Base-by-base conservation (phyloP, 768 basidiomycete genomes). In the Piloderma croceum region DNA sequence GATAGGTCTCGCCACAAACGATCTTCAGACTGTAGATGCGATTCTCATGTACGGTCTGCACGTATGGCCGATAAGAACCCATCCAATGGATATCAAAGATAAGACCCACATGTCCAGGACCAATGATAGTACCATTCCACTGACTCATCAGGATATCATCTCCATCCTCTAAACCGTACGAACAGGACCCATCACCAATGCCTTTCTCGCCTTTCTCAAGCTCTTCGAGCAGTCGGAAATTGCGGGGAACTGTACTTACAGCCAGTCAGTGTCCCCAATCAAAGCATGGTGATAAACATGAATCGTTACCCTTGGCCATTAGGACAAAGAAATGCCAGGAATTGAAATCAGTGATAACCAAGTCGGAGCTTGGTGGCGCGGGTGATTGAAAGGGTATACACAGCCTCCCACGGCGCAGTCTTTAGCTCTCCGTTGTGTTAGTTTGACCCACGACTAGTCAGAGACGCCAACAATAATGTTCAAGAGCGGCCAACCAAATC, bases 161-260 rank as follows among this genome's bases (percentile, higher is more conserved):
- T 52, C 82, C 65, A 63, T 97, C 90, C 67, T 90, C 90, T 44
- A 99, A 70, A 29, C 96, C 96, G 55, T 98, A 99, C 15, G 91
- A 94, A 69, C 91, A 96, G 13, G 88, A 90, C 41, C 93, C 94
- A 68, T 97, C 94, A 48, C 94, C 94, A 60, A 98, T 91, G 38
- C 96, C 96, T 64, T 99, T 99, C 74, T 99, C 96, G 56, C 96
- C 96, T 67, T 98, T 97, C 64, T 99, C 96, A 49, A 99, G 85
- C 70, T 99, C 96, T 60, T 96, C 96, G 27, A 99, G 79, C 17
- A 98, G 80, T 36, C 89, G 79, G 71, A 98, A 98, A 68, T 93
- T 97, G 58, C 94, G 77, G 20, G 94, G 94, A 47, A 99, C 94
- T 97, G 57, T 17, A 9, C 33, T 15, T 40, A 11, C 27, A 33